Percentiles rank a stretch among this genome's conserved stretches.
Conservation (phyloP, 2,329 filamentous ascomycete genomes). For the Trichoderma lentiforme region DNA sequence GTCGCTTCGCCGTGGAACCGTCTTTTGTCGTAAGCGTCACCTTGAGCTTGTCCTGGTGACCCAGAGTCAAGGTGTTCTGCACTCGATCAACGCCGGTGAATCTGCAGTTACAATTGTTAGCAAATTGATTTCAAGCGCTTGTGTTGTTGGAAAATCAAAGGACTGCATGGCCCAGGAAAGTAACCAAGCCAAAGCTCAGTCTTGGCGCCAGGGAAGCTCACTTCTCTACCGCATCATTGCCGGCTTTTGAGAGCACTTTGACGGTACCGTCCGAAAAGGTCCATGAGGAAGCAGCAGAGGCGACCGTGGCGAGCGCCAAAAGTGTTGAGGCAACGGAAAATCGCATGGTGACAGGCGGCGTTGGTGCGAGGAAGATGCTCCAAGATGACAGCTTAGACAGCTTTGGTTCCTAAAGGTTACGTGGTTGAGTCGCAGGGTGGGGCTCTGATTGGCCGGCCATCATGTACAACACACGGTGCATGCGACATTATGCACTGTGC, state of each 20-base stretch:
- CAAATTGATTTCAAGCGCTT: slow-evolving; percentile 17
- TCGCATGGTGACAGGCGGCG: slow-evolving; percentile 33
- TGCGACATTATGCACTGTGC: not conserved
- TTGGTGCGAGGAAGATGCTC: slow-evolving; percentile 21
- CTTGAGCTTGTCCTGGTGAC: slow-evolving; percentile 71
- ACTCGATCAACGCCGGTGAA: slow-evolving; percentile 59
- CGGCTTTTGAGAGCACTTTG: slow-evolving; percentile 63
- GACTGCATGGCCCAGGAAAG: not conserved
- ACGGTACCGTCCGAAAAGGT: slow-evolving; percentile 70
- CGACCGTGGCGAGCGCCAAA: slow-evolving; percentile 49
- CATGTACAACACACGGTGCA: not conserved
- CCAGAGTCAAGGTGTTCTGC: slow-evolving; percentile 61
- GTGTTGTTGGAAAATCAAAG: not conserved
- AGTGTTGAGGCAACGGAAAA: slow-evolving; percentile 37
- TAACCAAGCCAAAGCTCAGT: not conserved
- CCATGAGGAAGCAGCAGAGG: slow-evolving; percentile 58
- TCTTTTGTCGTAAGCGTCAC: slow-evolving; percentile 78
- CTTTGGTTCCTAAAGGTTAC: slow-evolving; percentile 26
- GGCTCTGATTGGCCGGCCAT: slow-evolving; percentile 24
- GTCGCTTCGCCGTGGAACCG: slow-evolving; percentile 71
- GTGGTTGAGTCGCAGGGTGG: slow-evolving; percentile 26
- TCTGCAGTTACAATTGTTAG: slow-evolving; percentile 41
- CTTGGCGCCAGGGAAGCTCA: slow-evolving; percentile 38
- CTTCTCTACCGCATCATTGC: slow-evolving; percentile 63
- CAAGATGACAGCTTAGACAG: slow-evolving; percentile 32